Conservation (phyloP, 225 moss, liverwort and hornwort species). For the Pleurozium schreberi region DNA sequence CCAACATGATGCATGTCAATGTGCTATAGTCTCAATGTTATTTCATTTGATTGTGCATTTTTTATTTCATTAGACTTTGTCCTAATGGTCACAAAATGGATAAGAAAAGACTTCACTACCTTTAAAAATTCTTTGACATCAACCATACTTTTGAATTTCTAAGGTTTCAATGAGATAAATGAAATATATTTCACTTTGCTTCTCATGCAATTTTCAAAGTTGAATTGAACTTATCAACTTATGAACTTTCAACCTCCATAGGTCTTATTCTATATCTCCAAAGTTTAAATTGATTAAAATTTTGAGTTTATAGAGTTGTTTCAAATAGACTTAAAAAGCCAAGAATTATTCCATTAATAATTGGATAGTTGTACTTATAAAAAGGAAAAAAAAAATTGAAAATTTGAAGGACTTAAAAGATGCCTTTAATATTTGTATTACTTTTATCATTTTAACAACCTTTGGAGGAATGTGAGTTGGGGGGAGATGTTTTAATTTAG, state of each 20-base stretch:
- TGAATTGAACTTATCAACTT: background rate
- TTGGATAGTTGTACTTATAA: background rate
- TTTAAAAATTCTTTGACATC: no score
- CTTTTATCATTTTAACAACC: background rate
- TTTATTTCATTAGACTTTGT: background rate
- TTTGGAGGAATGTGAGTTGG: background rate
- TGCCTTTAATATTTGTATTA: background rate
- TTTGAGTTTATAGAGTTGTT: background rate
- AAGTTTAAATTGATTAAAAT: background rate
- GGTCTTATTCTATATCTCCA: background rate
- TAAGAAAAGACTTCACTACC: background rate
- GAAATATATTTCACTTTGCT: background rate
- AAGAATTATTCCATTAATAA: background rate
- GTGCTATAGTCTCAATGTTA: background rate
- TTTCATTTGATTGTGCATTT: background rate
- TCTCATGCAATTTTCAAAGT: no score
- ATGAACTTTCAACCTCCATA: background rate
- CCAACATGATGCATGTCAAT: background rate
- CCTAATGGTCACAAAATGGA: accelerated
- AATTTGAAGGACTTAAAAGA: background rate
- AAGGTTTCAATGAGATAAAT: background rate
- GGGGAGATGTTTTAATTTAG: background rate
- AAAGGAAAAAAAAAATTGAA: background rate
- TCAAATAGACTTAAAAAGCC: background rate
- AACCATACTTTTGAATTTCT: background rate